phyloP scores from a whole-genome alignment of 768 basidiomycete species.

The Termitomyces sp. region DNA sequence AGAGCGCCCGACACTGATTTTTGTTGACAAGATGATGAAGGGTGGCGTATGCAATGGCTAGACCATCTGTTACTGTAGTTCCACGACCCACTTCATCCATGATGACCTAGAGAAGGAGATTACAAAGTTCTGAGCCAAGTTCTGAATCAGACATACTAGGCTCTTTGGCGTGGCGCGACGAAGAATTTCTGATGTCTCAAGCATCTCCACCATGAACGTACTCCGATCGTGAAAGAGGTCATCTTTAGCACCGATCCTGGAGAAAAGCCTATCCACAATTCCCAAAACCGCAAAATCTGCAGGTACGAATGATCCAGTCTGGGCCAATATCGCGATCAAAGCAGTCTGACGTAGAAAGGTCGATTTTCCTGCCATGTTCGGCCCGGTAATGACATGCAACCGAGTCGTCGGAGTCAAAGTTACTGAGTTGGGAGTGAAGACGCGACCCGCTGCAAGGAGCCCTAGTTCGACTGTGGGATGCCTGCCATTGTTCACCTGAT shows the following conservation, averaged over 20 bases:
- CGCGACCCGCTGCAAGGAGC: constrained; percentile 63
- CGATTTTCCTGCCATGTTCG: constrained; percentile 96
- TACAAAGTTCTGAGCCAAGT: not conserved
- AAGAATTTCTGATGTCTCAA: constrained; percentile 90
- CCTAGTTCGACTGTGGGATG: constrained; percentile 94
- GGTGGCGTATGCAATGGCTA: constrained; percentile 91
- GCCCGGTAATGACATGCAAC: constrained; percentile 85
- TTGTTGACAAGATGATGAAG: constrained; percentile 72
- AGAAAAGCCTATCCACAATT: constrained; percentile 87
- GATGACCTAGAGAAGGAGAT: constrained; percentile 61
- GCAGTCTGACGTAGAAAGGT: constrained; percentile 91
- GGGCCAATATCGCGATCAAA: constrained; percentile 84
- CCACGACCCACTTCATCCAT: constrained; percentile 99
- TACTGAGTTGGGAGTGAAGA: constrained; percentile 84
- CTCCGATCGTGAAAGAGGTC: constrained; percentile 90
- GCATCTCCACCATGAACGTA: constrained; percentile 99
- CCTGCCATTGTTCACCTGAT: constrained; percentile 72
- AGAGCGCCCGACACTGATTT: constrained; percentile 79
- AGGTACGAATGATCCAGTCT: constrained; percentile 91
- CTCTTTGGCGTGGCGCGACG: constrained; percentile 77
- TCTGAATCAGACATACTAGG: constrained; percentile 46
- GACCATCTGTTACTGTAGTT: constrained; percentile 86
- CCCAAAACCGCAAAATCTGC: constrained; percentile 78
- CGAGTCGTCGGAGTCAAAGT: constrained; percentile 52
- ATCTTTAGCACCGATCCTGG: constrained; percentile 92